Evolutionary conservation across 2,329 filamentous ascomycete species (phyloP).

Genomic region (Tolypocladium pustulatum): DNA sequence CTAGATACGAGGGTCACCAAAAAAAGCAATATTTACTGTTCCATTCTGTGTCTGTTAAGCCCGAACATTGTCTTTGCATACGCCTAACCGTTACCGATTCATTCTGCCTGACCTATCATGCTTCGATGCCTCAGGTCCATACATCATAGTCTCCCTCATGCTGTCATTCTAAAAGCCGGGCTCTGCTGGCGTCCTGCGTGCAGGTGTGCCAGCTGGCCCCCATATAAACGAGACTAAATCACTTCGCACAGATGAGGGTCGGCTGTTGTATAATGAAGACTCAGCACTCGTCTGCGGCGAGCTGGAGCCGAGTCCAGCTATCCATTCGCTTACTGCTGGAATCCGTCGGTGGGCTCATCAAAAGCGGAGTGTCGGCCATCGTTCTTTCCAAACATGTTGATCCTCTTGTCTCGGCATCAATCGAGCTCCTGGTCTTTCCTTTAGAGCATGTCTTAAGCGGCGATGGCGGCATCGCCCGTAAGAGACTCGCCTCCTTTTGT

Average conservation of each 20-base stretch:
- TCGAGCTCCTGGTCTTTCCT: too few relatives aligned
- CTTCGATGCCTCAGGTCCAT: background rate
- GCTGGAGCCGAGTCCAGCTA: background rate
- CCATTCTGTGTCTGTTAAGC: background rate
- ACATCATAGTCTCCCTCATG: background rate
- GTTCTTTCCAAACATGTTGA: too few relatives aligned
- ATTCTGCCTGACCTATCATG: background rate
- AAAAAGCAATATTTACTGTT: background rate
- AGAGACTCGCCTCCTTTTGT: too few relatives aligned
- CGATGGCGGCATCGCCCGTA: too few relatives aligned
- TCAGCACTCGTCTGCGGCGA: background rate
- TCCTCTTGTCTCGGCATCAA: too few relatives aligned
- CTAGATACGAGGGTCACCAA: background rate
- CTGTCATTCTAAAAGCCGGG: background rate
- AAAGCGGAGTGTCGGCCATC: too few relatives aligned
- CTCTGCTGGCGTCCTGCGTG: too few relatives aligned
- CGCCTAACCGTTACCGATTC: background rate
- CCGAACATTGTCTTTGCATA: background rate
- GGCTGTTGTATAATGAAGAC: too few relatives aligned
- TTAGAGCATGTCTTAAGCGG: too few relatives aligned
- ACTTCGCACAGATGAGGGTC: too few relatives aligned
- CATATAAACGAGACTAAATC: slow-evolving; percentile 16
- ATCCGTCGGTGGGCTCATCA: background rate
- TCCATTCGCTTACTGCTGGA: background rate
- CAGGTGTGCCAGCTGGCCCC: slow-evolving; percentile 13